Evolutionary conservation across 495 filamentous ascomycete genomes (phyloP).

Genomic region (Pseudevernia furfuracea): DNA sequence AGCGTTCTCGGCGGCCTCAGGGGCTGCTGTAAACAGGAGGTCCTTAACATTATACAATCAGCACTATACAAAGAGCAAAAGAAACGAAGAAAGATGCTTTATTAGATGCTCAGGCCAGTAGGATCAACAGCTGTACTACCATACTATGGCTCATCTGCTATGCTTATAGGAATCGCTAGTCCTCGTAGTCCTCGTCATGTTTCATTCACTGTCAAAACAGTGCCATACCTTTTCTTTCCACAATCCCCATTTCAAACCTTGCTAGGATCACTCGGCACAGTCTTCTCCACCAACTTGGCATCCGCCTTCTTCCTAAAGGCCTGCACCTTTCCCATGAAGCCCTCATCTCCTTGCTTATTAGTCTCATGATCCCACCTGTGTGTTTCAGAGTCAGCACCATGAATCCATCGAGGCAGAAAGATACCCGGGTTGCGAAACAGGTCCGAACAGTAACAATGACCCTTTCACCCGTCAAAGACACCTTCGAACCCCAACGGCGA

Average conservation of each 20-base stretch:
- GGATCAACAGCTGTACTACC: background rate
- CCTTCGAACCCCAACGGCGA: background rate
- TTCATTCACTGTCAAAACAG: background rate
- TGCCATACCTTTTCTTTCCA: background rate
- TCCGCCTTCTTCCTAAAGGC: slow-evolving; percentile 22
- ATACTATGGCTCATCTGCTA: background rate
- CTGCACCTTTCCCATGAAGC: slow-evolving; percentile 21
- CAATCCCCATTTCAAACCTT: slow-evolving; percentile 8
- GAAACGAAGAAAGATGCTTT: background rate
- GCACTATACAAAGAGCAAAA: background rate
- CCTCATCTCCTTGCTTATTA: slow-evolving; percentile 20
- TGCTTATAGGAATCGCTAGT: no score
- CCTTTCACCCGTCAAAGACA: background rate
- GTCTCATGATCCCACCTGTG: slow-evolving; percentile 18
- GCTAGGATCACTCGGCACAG: slow-evolving; percentile 17
- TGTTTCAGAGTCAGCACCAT: background rate
- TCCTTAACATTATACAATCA: background rate
- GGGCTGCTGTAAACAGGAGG: background rate
- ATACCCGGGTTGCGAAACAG: background rate
- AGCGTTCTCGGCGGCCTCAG: background rate
- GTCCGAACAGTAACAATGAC: background rate
- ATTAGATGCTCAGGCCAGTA: background rate
- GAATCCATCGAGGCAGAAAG: no score
- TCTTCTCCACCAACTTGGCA: slow-evolving; percentile 23
- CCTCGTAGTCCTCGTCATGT: background rate